Conservation (phyloP, 495 filamentous ascomycete species). For the Neurospora cerealis region DNA sequence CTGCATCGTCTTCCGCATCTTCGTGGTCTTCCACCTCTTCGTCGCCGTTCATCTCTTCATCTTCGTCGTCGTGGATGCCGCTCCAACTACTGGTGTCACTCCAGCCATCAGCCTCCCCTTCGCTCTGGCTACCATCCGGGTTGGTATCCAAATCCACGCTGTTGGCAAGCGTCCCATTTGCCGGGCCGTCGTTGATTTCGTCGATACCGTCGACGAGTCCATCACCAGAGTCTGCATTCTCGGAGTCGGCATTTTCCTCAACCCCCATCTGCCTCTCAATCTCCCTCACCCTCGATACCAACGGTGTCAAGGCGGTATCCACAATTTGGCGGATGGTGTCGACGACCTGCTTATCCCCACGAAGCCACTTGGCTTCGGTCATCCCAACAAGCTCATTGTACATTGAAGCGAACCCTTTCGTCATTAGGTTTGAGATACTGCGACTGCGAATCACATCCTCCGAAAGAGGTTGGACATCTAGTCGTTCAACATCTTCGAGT, state of each 20-base stretch:
- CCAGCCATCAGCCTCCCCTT: neutral
- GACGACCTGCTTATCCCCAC: neutral
- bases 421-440: neutral
- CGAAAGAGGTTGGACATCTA: too few species aligned
- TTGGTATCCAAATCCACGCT: neutral
- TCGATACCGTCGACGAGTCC: neutral
- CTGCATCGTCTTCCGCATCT: neutral
- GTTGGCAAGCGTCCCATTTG: neutral
- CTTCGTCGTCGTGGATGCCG: neutral
- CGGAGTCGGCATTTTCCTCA: neutral
- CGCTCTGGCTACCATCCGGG: neutral
- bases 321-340: neutral
- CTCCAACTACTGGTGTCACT: neutral
- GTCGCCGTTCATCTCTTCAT: neutral
- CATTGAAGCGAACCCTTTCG: neutral
- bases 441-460: neutral
- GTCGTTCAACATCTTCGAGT: neutral
- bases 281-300: neutral
- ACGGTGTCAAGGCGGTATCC: neutral
- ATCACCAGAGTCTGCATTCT: neutral
- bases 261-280: neutral
- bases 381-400: neutral
- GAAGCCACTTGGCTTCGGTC: neutral
- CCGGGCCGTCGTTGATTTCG: neutral
- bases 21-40: neutral